Evolutionary conservation across 2,329 filamentous ascomycete species (phyloP).

Genomic region (Arthrinium puccinioides): DNA sequence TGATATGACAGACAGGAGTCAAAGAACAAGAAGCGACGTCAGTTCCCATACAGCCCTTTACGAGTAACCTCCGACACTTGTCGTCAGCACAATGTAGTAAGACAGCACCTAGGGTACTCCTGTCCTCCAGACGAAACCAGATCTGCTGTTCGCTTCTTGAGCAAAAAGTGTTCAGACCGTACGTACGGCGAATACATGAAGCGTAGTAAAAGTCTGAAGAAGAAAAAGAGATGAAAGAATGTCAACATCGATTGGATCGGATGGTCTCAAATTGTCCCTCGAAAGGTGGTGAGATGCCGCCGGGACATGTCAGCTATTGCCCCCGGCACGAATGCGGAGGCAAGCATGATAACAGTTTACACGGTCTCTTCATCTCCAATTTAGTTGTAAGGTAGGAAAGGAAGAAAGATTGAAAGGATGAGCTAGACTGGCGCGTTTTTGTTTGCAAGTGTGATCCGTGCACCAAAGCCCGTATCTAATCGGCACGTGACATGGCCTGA

Average conservation of each 20-base stretch:
- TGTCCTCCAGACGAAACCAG: no score
- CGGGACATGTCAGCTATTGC: conserved; percentile 59
- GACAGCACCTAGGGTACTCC: no score
- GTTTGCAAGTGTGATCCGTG: conserved; percentile 12
- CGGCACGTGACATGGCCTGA: conserved; percentile 4
- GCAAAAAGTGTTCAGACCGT: no score
- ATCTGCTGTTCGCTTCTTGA: no score
- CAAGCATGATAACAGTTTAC: conserved; percentile 36
- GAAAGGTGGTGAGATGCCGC: conserved; percentile 56
- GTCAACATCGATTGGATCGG: conserved; percentile 45
- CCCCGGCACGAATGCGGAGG: conserved; percentile 43
- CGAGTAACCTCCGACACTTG: no score
- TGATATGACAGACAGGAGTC: no score
- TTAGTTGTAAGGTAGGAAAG: conserved; percentile 59
- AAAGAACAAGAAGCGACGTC: no score
- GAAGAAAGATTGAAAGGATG: conserved; percentile 7
- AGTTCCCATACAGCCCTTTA: no score
- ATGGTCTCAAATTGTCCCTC: conserved; percentile 56
- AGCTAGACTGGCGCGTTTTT: not conserved
- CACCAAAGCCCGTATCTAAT: conserved; percentile 8
- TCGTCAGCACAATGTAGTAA: no score
- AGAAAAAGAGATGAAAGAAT: conserved; percentile 11
- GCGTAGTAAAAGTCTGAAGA: no score
- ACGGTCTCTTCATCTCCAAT: conserved; percentile 71
- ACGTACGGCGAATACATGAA: no score